These are phyloP conservation scores for Dactylellina drechsleri DNA, from an alignment of 2,329 filamentous ascomycete species.

Conservation along the genomic window DNA sequence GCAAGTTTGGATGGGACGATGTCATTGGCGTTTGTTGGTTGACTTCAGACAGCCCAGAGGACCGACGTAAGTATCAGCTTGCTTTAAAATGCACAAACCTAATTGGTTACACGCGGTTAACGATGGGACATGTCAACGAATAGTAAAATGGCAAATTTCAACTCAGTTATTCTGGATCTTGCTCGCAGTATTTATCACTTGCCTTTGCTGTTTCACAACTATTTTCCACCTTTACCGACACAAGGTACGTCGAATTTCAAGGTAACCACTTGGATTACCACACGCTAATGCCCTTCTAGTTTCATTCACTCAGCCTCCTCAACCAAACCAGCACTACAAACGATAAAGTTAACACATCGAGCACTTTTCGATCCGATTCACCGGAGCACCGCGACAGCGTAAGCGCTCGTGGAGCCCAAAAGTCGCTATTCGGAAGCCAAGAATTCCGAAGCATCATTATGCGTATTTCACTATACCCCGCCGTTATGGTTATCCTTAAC, in stretches of 20 bases:
- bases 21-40: conserved; percentile 57
- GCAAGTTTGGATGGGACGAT: conserved; percentile 58
- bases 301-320: conserved; percentile 39
- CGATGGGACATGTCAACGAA: background rate
- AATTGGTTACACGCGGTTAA: background rate
- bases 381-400: conserved; percentile 43
- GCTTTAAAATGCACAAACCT: too few species aligned
- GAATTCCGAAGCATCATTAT: conserved; percentile 56
- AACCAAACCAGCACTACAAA: conserved; percentile 16
- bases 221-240: conserved; percentile 56
- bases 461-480: conserved; percentile 56
- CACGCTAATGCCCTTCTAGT: conserved; percentile 17
- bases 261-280: background rate
- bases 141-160: conserved; percentile 56
- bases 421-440: conserved; percentile 47
- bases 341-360: conserved; percentile 11
- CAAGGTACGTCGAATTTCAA: conserved; percentile 37
- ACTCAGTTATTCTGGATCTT: conserved; percentile 57
- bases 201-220: conserved; percentile 48
- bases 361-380: conserved; percentile 24
- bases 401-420: conserved; percentile 53
- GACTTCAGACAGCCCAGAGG: conserved; percentile 45
- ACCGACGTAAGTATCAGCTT: conserved; percentile 43
- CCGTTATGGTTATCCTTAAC: conserved; percentile 57
- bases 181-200: conserved; percentile 55